Evolutionary conservation across 192 early-diverging fungal species (phyloP).

Genomic region (Powellomyces hirtus): DNA sequence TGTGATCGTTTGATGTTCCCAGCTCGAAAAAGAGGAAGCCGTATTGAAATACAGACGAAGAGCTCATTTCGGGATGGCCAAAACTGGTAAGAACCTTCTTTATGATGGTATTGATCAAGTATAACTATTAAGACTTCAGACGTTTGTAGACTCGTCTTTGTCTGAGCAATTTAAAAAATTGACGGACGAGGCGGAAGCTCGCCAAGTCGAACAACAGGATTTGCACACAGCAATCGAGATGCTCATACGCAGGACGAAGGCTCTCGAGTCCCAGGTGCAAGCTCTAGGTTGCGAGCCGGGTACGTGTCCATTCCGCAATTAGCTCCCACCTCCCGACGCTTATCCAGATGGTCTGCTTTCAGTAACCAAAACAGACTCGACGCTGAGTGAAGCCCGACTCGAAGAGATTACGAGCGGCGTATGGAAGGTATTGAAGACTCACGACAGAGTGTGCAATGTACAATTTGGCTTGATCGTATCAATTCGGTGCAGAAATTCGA

Average conservation of each 20-base stretch:
- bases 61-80: slow-evolving; percentile 12
- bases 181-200: slow-evolving; percentile 15
- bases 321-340: neutral
- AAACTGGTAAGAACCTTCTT: neutral
- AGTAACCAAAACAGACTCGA: slow-evolving; percentile 18
- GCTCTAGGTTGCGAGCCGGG: slow-evolving; percentile 16
- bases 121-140: neutral
- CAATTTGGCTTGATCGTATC: neutral
- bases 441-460: neutral
- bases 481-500: slow-evolving; percentile 10
- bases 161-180: slow-evolving; percentile 11
- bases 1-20: neutral
- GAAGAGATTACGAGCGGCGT: slow-evolving; percentile 18
- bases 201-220: slow-evolving; percentile 9
- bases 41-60: slow-evolving; percentile 11
- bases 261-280: slow-evolving; percentile 18
- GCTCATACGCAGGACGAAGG: slow-evolving; percentile 3
- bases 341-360: neutral
- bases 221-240: slow-evolving; percentile 20
- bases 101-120: too few species aligned
- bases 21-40: slow-evolving; percentile 5
- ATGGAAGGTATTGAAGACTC: slow-evolving; percentile 17
- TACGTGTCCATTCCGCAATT: neutral
- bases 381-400: slow-evolving; percentile 13
- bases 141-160: neutral